Percentiles rank a stretch among this genome's conserved stretches.
phyloP scores from a whole-genome alignment of 805 yeast genomes.

The Teunomyces lycoperdinae region DNA sequence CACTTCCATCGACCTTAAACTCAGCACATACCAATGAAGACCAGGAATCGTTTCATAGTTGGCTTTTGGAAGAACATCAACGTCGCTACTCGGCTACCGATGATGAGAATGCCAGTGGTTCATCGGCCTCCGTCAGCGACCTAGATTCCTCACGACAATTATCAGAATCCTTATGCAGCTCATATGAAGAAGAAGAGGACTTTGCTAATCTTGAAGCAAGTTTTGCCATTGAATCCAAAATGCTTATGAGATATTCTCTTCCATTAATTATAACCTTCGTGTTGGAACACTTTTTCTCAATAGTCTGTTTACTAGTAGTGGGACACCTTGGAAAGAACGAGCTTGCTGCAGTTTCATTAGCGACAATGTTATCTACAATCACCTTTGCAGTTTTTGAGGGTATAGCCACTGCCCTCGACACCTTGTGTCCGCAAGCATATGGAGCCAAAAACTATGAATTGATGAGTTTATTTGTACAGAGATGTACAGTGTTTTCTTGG shows the following conservation, averaged over 20 bases:
- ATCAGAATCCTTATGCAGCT: conserved; percentile 6
- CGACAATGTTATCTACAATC: conserved; percentile 43
- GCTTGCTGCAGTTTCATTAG: conserved; percentile 45
- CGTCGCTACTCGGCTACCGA: conserved; percentile 29
- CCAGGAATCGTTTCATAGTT: conserved; percentile 40
- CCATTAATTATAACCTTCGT: conserved; percentile 42
- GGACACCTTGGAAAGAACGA: conserved; percentile 45
- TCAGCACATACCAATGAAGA: conserved; percentile 36
- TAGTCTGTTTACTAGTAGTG: conserved; percentile 41
- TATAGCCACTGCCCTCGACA: conserved; percentile 45
- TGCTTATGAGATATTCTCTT: conserved; percentile 31
- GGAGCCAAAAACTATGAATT: conserved; percentile 41
- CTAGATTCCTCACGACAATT: conserved; percentile 3
- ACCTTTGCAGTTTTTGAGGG: conserved; percentile 46
- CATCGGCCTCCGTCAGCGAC: conserved; percentile 4
- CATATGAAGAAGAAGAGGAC: conserved; percentile 25
- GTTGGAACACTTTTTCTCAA: conserved; percentile 42
- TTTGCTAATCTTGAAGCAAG: conserved; percentile 30
- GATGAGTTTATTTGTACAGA: conserved; percentile 37
- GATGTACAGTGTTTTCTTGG: conserved; percentile 35
- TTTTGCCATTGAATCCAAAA: conserved; percentile 23
- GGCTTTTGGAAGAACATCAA: conserved; percentile 44
- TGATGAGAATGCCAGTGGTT: conserved; percentile 5
- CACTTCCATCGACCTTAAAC: conserved; percentile 39
- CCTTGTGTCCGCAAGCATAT: conserved; percentile 45